Evolutionary conservation across 352 stramenopile species (phyloP).

Genomic region (Thalassiosira livingstoniorum): DNA sequence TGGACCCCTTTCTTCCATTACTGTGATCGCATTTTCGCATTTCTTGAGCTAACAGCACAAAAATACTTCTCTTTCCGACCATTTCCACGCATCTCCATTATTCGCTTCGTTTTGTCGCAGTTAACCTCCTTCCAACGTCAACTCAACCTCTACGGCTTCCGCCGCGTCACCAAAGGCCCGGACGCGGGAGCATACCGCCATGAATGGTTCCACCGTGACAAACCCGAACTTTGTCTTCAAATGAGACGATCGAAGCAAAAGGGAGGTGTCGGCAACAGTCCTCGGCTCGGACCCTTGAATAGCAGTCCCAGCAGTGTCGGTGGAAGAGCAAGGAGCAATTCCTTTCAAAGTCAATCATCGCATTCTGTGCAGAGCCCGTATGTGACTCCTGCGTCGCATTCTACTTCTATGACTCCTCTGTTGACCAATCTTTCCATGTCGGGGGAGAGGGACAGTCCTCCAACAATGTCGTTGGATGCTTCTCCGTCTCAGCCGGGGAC

Average conservation of each 20-base stretch:
- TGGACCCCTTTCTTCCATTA: conserved; percentile 19
- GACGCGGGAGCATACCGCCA: conserved; percentile 88
- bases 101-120: too few relatives aligned
- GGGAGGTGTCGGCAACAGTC: conserved; percentile 62
- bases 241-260: conserved; percentile 87
- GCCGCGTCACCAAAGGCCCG: conserved; percentile 88
- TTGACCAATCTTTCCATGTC: conserved; percentile 40
- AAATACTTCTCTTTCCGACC: too few relatives aligned
- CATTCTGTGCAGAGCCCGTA: conserved; percentile 41
- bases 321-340: conserved; percentile 36
- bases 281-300: conserved; percentile 32
- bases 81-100: conserved; percentile 11
- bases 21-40: too few relatives aligned
- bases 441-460: conserved; percentile 28
- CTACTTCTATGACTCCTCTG: conserved; percentile 49
- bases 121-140: conserved; percentile 87
- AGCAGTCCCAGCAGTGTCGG: conserved; percentile 30
- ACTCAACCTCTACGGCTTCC: conserved; percentile 89
- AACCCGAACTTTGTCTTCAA: conserved; percentile 82
- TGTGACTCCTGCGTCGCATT: conserved; percentile 2
- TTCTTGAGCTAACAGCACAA: too few relatives aligned
- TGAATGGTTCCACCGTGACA: conserved; percentile 87
- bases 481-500: not conserved
- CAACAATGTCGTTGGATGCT: conserved; percentile 49
- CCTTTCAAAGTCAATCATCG: too few relatives aligned